Evolutionary conservation across 768 basidiomycete species (phyloP).

Genomic region (Vishniacozyma victoriae): DNA sequence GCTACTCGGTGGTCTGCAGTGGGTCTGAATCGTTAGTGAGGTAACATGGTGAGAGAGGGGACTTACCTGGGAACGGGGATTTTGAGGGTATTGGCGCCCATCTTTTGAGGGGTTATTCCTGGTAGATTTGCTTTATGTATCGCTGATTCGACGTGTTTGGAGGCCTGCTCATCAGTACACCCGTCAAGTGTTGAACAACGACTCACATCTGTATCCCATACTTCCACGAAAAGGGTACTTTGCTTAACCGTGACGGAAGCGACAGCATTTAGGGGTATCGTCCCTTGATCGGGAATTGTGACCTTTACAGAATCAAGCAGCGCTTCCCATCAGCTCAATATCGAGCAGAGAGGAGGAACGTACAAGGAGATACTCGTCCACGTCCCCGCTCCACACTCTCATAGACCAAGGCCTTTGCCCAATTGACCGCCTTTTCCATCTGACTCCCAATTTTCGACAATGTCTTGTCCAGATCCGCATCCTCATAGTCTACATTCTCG

Average conservation of each 20-base stretch:
- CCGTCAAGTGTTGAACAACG: neutral
- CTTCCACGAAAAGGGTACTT: slow-evolving; percentile 39
- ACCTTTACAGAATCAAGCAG: slow-evolving; percentile 44
- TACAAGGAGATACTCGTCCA: slow-evolving; percentile 41
- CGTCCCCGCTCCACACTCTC: slow-evolving; percentile 46
- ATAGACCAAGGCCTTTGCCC: slow-evolving; percentile 45
- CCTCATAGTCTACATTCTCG: slow-evolving; percentile 16
- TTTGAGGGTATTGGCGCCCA: slow-evolving; percentile 39
- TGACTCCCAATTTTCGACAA: slow-evolving; percentile 20
- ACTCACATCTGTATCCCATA: slow-evolving; percentile 44
- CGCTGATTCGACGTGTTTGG: slow-evolving; percentile 45
- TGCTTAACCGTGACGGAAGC: slow-evolving; percentile 42
- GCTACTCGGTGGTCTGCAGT: slow-evolving; percentile 30
- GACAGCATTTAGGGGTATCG: slow-evolving; percentile 33
- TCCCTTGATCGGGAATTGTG: slow-evolving; percentile 19
- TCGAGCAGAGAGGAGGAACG: slow-evolving; percentile 5
- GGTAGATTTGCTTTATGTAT: slow-evolving; percentile 46
- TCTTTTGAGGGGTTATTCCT: slow-evolving; percentile 40
- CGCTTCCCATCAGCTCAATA: slow-evolving; percentile 14
- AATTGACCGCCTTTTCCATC: slow-evolving; percentile 48
- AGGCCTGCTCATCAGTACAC: slow-evolving; percentile 4
- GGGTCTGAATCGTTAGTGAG: slow-evolving; percentile 23
- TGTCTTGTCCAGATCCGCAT: slow-evolving; percentile 33
- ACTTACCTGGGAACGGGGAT: slow-evolving; percentile 41
- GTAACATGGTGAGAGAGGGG: no score